Evolutionary conservation across 345 rosid species (phyloP).

Genomic region (Barbarea vulgaris): DNA sequence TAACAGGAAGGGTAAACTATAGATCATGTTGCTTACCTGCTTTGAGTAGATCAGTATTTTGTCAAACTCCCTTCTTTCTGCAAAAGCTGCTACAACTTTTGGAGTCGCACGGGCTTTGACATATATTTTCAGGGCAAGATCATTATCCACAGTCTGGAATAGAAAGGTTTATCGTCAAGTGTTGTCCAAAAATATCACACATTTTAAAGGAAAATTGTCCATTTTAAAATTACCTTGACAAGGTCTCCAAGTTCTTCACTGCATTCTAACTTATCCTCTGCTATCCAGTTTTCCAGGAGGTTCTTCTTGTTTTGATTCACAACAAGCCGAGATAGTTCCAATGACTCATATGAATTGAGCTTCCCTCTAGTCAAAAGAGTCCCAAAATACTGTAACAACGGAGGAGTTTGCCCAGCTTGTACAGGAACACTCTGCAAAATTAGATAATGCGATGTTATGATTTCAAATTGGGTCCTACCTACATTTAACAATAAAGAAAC

Average conservation of each 20-base stretch:
- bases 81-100: conserved; percentile 99
- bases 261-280: conserved; percentile 98
- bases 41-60: conserved; percentile 89
- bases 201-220: background rate
- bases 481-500: background rate
- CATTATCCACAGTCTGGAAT: conserved; percentile 95
- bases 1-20: conserved; percentile 21
- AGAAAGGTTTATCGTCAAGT: conserved; percentile 13
- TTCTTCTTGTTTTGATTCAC: conserved; percentile 98
- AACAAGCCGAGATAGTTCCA: conserved; percentile 97
- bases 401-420: conserved; percentile 98
- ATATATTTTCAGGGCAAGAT: conserved; percentile 93
- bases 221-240: conserved; percentile 69
- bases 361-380: conserved; percentile 93
- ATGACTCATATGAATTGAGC: conserved; percentile 94
- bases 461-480: background rate
- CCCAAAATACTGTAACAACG: conserved; percentile 96
- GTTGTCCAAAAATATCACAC: conserved; percentile 21
- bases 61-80: conserved; percentile 96
- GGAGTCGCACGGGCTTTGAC: conserved; percentile 97
- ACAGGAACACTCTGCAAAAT: conserved; percentile 92
- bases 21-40: conserved; percentile 57
- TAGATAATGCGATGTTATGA: background rate
- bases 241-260: conserved; percentile 99
- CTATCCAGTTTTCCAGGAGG: conserved; percentile 95